Conservation (phyloP, 2,329 filamentous ascomycete species). For the Aureobasidium leucospermi region DNA sequence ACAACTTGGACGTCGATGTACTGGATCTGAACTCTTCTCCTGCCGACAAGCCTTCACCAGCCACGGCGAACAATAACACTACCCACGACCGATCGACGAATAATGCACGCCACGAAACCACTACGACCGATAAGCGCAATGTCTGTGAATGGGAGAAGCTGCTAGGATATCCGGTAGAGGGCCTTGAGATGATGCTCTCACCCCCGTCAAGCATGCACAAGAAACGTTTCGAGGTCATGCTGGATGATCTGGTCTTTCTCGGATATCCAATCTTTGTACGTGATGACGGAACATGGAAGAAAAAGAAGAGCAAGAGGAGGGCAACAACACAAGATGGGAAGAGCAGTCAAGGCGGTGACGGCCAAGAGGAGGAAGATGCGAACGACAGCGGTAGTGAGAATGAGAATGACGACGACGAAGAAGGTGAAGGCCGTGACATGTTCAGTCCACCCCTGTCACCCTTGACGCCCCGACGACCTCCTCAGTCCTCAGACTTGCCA, state of each 20-base stretch:
- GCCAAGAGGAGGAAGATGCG: neutral
- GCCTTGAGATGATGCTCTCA: slow-evolving; percentile 72
- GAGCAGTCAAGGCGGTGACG: neutral
- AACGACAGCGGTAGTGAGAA: slow-evolving; percentile 4
- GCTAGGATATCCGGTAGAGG: slow-evolving; percentile 65
- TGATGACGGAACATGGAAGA: slow-evolving; percentile 70
- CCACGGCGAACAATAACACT: neutral
- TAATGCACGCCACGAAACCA: neutral
- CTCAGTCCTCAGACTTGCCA: neutral
- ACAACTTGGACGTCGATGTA: slow-evolving; percentile 1
- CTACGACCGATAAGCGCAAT: slow-evolving; percentile 8
- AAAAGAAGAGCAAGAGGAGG: slow-evolving; percentile 14
- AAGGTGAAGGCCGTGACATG: neutral
- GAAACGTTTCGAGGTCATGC: slow-evolving; percentile 69
- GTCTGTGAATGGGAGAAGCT: slow-evolving; percentile 56
- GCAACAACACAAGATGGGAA: neutral
- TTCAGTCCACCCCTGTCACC: slow-evolving; percentile 3
- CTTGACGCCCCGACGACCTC: neutral
- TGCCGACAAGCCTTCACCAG: neutral
- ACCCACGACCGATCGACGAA: neutral
- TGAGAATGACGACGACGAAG: neutral
- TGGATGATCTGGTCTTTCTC: slow-evolving; percentile 73
- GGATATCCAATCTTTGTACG: slow-evolving; percentile 79
- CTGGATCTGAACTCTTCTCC: neutral
- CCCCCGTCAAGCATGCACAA: slow-evolving; percentile 73